Evolutionary conservation across 208 protist genomes (phyloP).

Genomic region (Entamoeba histolytica): DNA sequence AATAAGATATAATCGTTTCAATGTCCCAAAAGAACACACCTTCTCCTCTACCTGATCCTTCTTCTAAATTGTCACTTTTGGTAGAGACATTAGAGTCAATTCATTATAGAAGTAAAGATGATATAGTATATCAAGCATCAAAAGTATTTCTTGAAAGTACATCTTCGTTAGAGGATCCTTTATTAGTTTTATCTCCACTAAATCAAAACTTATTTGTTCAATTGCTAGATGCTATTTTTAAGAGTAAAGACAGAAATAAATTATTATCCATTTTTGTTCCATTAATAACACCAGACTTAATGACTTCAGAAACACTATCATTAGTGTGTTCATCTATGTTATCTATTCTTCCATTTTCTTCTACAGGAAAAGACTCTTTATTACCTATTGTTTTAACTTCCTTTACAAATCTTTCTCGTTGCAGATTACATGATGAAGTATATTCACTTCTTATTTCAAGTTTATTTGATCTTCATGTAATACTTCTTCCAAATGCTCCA

Average conservation of each 20-base stretch:
- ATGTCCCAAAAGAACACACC: background rate
- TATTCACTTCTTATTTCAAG: background rate
- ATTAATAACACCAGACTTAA: background rate
- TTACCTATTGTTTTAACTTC: background rate
- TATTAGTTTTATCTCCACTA: too few species aligned
- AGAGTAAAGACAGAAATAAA: background rate
- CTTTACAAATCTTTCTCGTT: background rate
- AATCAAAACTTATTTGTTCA: background rate
- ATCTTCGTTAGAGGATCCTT: too few species aligned
- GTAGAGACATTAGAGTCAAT: background rate
- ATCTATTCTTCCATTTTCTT: background rate
- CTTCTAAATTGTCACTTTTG: background rate
- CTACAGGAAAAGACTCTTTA: background rate
- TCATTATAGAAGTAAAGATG: background rate
- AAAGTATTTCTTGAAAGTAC: background rate
- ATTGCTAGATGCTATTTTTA: background rate
- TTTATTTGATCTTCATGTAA: background rate
- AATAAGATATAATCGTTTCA: too few species aligned
- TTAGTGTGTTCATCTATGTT: background rate
- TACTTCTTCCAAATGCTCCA: background rate
- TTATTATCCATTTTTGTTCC: background rate
- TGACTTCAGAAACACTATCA: background rate
- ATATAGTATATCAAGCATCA: background rate
- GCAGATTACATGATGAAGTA: background rate
- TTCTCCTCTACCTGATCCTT: background rate